Conservation (phyloP, 495 filamentous ascomycete genomes). For the Penicillium psychrofluorescens region DNA sequence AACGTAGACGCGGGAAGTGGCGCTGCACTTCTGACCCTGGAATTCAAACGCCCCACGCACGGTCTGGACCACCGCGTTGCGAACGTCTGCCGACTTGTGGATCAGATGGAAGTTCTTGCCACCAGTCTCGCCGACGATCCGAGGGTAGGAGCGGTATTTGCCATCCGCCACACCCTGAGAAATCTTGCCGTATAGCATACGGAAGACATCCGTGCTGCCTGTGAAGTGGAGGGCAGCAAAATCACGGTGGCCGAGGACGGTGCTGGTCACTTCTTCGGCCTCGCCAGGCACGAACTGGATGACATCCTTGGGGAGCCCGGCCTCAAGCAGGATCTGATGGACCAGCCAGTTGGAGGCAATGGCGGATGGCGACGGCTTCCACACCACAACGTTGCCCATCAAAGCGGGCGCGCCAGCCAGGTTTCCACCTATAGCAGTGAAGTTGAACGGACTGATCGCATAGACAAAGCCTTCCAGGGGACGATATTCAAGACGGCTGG, state of each 20-base stretch:
- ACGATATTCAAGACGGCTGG: conserved; percentile 65
- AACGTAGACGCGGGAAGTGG: conserved; percentile 70
- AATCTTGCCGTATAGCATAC: conserved; percentile 69
- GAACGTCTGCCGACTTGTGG: conserved; percentile 64
- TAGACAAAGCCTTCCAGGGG: conserved; percentile 85
- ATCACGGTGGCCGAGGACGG: conserved; percentile 59
- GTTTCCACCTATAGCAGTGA: conserved; percentile 82
- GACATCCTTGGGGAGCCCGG: conserved; percentile 69
- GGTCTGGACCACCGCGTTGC: conserved; percentile 70
- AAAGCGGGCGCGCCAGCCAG: conserved; percentile 67
- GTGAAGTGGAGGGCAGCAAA: conserved; percentile 80
- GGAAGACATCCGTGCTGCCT: conserved; percentile 77
- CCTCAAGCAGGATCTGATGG: conserved; percentile 76
- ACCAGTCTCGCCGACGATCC: conserved; percentile 80
- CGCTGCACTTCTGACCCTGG: conserved; percentile 84
- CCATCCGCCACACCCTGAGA: conserved; percentile 62
- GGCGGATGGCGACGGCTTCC: conserved; percentile 77
- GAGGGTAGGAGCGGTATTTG: conserved; percentile 68
- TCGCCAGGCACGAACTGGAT: conserved; percentile 82
- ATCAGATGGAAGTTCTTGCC: conserved; percentile 87
- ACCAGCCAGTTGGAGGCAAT: conserved; percentile 72
- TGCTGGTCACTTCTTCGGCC: conserved; percentile 67
- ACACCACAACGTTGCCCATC: conserved; percentile 80
- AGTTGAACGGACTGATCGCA: conserved; percentile 81
- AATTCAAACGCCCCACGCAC: conserved; percentile 81